Base-by-base conservation (phyloP, 2,329 filamentous ascomycete genomes). In the Aspergillus sp. region DNA sequence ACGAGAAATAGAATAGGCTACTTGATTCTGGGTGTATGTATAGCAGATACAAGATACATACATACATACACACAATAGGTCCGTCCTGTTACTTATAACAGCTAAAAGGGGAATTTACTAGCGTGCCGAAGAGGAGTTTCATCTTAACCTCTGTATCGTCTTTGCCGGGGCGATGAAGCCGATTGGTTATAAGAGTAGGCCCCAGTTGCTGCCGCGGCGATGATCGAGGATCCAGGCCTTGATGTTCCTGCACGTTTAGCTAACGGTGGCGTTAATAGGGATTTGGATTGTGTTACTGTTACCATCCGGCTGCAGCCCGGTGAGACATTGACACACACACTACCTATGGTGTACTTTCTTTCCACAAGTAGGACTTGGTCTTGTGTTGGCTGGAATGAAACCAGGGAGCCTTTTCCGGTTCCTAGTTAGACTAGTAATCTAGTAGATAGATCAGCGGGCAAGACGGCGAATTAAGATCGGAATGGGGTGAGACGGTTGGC, bases 171-270 rank as follows among this genome's bases (percentile, higher is more conserved):
- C 47, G 47, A 19, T 10, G 25, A 30, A 50, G 47, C 47, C 47
- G 47, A 50, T 50, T 50, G 47, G 47, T 30, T 17, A 8, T 12
- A 4, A 5, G 23, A 30, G 10, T 15, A 30, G 25, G 25, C 13
- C 47, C 21, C 47, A 23, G 5, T 25, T n/a, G n/a, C 15, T 49
- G 23, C 23, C 12, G 7, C 21, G 45, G 13, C 45, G 19, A 25
- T 30, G 15, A 23, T 25, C 45, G 23, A 49, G 13, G 10, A 45
- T 45, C 41, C 17, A 45, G 41, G 47, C 25, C 28, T 49, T 25
- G 47, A 50, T 32, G 47, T 50, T 50, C 47, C 47, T 50, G 47
- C 47, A 50, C 47, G 47, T 17, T 50, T 50, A 50, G 47, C 23
- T 50, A 50, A 50, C n/a, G 28, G 47, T 50, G 47, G 47, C 28